These are phyloP conservation scores for Cutaneotrichosporon sp. DNA, from an alignment of 1,284 basidiomycete species.

Conservation along the genomic window DNA sequence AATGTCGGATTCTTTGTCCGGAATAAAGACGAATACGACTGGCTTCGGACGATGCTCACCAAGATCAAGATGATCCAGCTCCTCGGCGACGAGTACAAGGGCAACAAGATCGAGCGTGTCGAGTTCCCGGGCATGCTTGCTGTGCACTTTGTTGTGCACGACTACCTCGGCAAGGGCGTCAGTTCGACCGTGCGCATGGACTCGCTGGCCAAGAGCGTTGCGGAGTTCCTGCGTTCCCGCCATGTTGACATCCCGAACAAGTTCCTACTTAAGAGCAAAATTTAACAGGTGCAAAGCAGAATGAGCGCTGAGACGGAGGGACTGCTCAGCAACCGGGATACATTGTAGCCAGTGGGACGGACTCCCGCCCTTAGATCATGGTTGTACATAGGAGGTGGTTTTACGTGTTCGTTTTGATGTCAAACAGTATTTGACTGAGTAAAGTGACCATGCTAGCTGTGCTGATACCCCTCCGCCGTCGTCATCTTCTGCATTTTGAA, in stretches of 20 bases:
- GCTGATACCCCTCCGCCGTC: too few relatives aligned
- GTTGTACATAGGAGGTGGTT: too few relatives aligned
- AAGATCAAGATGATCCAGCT: constrained; percentile 15
- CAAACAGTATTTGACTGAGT: too few relatives aligned
- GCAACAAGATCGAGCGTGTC: constrained; percentile 25
- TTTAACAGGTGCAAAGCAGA: too few relatives aligned
- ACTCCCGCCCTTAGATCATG: too few relatives aligned
- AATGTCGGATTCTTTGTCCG: constrained; percentile 31
- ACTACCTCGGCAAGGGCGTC: constrained; percentile 33
- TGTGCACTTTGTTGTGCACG: constrained; percentile 38
- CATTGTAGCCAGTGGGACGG: too few relatives aligned
- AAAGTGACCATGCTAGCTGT: too few relatives aligned
- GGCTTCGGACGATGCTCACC: constrained; percentile 22
- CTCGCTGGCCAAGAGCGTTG: constrained; percentile 17
- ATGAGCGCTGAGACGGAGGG: too few relatives aligned
- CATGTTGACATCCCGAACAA: constrained; percentile 15
- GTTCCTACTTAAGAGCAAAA: constrained; percentile 14
- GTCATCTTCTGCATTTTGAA: too few relatives aligned
- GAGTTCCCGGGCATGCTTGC: constrained; percentile 28
- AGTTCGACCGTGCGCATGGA: constrained; percentile 12
- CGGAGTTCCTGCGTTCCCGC: constrained; percentile 13
- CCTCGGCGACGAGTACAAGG: constrained; percentile 22
- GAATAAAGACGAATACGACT: constrained; percentile 23
- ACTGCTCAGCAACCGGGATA: too few relatives aligned
- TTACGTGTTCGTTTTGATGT: too few relatives aligned